Percentiles rank a stretch among this genome's conserved stretches.
Conservation (phyloP, 768 basidiomycete species). For the Collybiopsis confluens region DNA sequence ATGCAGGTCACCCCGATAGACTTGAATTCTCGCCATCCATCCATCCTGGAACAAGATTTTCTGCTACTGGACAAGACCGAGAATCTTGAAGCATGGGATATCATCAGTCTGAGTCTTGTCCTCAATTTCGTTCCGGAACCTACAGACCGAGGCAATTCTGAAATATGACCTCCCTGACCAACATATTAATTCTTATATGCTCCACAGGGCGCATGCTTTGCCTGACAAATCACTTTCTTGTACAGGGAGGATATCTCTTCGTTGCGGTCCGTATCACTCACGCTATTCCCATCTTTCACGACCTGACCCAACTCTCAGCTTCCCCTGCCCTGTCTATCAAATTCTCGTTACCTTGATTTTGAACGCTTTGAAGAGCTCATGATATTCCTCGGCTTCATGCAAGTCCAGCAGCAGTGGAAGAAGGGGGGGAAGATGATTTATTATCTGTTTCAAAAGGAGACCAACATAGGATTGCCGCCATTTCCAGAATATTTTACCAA, state of each 20-base stretch:
- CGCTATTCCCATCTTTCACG: not conserved
- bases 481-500: constrained; percentile 32
- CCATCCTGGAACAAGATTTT: constrained; percentile 85
- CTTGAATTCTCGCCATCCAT: constrained; percentile 76
- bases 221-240: constrained; percentile 54
- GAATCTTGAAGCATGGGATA: constrained; percentile 62
- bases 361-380: constrained; percentile 56
- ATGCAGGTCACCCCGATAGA: constrained; percentile 76
- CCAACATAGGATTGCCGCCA: constrained; percentile 5
- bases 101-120: constrained; percentile 83
- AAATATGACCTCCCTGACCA: not conserved
- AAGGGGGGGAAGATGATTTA: constrained; percentile 82
- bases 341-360: constrained; percentile 78
- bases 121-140: constrained; percentile 84
- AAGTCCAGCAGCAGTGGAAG: constrained; percentile 59
- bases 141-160: constrained; percentile 61
- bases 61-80: constrained; percentile 51
- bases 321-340: constrained; percentile 78
- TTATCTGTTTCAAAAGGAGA: constrained; percentile 66
- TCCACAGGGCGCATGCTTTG: constrained; percentile 65
- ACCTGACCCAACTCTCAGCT: constrained; percentile 42
- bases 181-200: not conserved
- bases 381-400: constrained; percentile 57
- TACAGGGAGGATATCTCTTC: constrained; percentile 56
- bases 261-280: constrained; percentile 51